Percentiles rank a stretch among this genome's conserved stretches.
Evolutionary conservation across 768 basidiomycete genomes (phyloP).

Genomic region (Tylopilus vinaceipallidus): DNA sequence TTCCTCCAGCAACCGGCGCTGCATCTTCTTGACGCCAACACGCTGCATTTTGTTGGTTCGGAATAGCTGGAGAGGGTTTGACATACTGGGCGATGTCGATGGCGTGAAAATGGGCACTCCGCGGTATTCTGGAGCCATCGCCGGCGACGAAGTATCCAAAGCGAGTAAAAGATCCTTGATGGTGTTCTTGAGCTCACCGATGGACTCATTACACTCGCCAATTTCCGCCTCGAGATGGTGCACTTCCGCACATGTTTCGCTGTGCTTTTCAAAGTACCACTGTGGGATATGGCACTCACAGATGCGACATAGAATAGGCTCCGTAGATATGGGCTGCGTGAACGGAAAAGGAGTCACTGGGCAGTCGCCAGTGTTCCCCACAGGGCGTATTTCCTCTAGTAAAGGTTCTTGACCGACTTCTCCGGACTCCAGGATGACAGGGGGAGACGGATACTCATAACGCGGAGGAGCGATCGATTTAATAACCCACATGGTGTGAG

Average conservation of each 20-base stretch:
- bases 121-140: slow-evolving; percentile 73
- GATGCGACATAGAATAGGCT: slow-evolving; percentile 91
- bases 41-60: slow-evolving; percentile 76
- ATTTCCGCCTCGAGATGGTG: slow-evolving; percentile 97
- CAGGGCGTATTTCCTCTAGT: slow-evolving; percentile 36
- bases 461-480: slow-evolving; percentile 76
- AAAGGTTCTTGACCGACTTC: slow-evolving; percentile 40
- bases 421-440: slow-evolving; percentile 52
- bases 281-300: slow-evolving; percentile 96
- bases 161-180: slow-evolving; percentile 75
- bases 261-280: slow-evolving; percentile 99
- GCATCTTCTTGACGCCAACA: slow-evolving; percentile 77
- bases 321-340: slow-evolving; percentile 71
- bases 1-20: slow-evolving; percentile 77
- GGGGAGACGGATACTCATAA: slow-evolving; percentile 62
- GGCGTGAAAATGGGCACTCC: slow-evolving; percentile 83
- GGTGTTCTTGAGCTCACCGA: slow-evolving; percentile 81
- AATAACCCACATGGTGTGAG: slow-evolving; percentile 98
- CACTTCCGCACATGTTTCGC: slow-evolving; percentile 96
- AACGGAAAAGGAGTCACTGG: slow-evolving; percentile 73
- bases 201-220: slow-evolving; percentile 88
- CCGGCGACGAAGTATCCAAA: slow-evolving; percentile 73
- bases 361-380: slow-evolving; percentile 39
- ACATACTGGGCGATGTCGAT: slow-evolving; percentile 65
- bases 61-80: slow-evolving; percentile 77